Evolutionary conservation across 1,139 yeast genomes (phyloP).

Genomic region (Candida tetrigidarum): DNA sequence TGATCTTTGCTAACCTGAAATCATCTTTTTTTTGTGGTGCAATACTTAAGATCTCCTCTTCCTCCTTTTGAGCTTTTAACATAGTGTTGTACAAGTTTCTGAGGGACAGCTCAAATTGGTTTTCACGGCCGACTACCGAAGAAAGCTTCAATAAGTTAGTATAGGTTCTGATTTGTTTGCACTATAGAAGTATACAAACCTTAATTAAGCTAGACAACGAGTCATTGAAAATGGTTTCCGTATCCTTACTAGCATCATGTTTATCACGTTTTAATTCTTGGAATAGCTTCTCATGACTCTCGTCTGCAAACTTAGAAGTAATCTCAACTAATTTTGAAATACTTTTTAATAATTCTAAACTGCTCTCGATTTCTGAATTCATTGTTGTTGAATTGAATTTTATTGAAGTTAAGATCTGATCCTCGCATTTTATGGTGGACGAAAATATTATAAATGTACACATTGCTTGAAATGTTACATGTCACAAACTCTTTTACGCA

Average conservation of each 20-base stretch:
- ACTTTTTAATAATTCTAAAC: constrained; percentile 7
- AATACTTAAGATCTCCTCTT: constrained; percentile 1
- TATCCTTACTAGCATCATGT: neutral
- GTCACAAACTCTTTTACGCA: neutral
- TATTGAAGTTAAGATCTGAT: neutral
- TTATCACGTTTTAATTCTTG: neutral
- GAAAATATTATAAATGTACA: no score
- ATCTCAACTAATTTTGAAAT: constrained; percentile 4
- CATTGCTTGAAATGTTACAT: constrained; percentile 1
- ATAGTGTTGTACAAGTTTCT: constrained; percentile 13
- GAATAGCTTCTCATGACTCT: constrained; percentile 5
- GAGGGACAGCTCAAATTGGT: constrained; percentile 9
- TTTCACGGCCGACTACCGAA: constrained; percentile 3
- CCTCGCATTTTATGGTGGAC: neutral
- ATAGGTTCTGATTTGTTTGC: neutral
- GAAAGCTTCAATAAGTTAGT: constrained; percentile 7
- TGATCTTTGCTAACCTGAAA: constrained; percentile 11
- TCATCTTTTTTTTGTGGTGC: constrained; percentile 5
- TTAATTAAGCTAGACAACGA: constrained; percentile 12
- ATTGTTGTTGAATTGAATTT: constrained; percentile 1
- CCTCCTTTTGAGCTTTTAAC: constrained; percentile 6
- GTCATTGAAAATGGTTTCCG: constrained; percentile 5
- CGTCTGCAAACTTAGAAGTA: constrained; percentile 9
- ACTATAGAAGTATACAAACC: constrained; percentile 11
- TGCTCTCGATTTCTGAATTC: constrained; percentile 13